phyloP scores from a whole-genome alignment of 805 yeast species.

The Wickerhamomyces rabaulensis region DNA sequence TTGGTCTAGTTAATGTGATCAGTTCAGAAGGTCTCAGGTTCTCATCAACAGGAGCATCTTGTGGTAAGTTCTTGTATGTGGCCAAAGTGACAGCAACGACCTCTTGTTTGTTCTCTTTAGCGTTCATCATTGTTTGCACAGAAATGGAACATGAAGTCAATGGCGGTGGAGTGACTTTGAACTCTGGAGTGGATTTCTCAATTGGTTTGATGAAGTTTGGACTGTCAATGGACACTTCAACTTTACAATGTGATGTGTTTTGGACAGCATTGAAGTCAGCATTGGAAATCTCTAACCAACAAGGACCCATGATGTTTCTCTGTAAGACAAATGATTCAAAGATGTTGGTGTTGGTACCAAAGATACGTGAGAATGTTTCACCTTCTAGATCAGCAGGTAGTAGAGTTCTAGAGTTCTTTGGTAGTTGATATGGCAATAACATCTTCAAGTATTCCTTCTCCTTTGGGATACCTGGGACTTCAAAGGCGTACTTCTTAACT shows the following conservation, averaged over 20 bases:
- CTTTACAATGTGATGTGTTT: slow-evolving; percentile 72
- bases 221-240: slow-evolving; percentile 58
- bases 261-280: slow-evolving; percentile 54
- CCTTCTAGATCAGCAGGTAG: slow-evolving; percentile 68
- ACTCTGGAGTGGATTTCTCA: slow-evolving; percentile 33
- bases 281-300: slow-evolving; percentile 79
- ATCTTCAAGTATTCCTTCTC: slow-evolving; percentile 79
- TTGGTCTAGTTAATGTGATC: slow-evolving; percentile 77
- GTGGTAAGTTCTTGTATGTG: slow-evolving; percentile 61
- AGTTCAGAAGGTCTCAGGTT: slow-evolving; percentile 53
- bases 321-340: slow-evolving; percentile 86
- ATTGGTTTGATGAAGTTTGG: slow-evolving; percentile 46
- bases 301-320: slow-evolving; percentile 91
- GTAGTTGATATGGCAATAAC: slow-evolving; percentile 66
- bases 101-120: slow-evolving; percentile 75
- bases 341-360: slow-evolving; percentile 68
- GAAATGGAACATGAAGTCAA: slow-evolving; percentile 70
- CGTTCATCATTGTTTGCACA: slow-evolving; percentile 75
- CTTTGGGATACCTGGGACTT: slow-evolving; percentile 70
- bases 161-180: slow-evolving; percentile 48
- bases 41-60: slow-evolving; percentile 69
- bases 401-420: slow-evolving; percentile 40
- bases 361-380: slow-evolving; percentile 69
- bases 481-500: slow-evolving; percentile 82
- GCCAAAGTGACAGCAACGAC: slow-evolving; percentile 79